Conservation (phyloP, 805 yeast genomes). For the Starmera pachycereana region DNA sequence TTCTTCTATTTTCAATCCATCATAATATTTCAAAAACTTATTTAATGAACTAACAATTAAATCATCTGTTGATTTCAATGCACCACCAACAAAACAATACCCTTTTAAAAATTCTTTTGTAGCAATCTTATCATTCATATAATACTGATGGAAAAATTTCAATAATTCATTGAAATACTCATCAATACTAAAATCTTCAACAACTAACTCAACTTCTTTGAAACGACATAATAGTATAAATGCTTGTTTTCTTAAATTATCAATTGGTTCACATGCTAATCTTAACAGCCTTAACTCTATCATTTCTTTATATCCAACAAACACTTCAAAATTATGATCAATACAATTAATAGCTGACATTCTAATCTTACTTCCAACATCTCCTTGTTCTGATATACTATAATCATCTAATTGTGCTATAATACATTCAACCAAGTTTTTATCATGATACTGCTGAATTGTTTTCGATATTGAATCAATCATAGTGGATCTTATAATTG, state of each 20-base stretch:
- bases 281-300: constrained; percentile 33
- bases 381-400: constrained; percentile 74
- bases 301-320: constrained; percentile 5
- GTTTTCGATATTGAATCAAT: constrained; percentile 9
- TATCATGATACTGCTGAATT: not conserved
- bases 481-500: constrained; percentile 7
- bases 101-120: constrained; percentile 45
- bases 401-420: constrained; percentile 57
- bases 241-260: constrained; percentile 36
- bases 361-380: constrained; percentile 78
- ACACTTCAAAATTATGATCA: constrained; percentile 13
- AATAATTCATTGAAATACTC: constrained; percentile 5
- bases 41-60: constrained; percentile 34
- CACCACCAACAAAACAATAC: constrained; percentile 42
- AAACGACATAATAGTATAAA: constrained; percentile 25
- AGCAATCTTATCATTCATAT: constrained; percentile 4
- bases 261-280: constrained; percentile 55
- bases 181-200: constrained; percentile 6
- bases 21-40: constrained; percentile 24
- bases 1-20: constrained; percentile 6
- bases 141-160: constrained; percentile 20
- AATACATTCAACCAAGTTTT: constrained; percentile 4
- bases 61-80: constrained; percentile 37
- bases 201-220: constrained; percentile 9
- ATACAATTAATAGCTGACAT: constrained; percentile 35